phyloP scores from a whole-genome alignment of 257 asterid species.

The Gentiana macrophylla region DNA sequence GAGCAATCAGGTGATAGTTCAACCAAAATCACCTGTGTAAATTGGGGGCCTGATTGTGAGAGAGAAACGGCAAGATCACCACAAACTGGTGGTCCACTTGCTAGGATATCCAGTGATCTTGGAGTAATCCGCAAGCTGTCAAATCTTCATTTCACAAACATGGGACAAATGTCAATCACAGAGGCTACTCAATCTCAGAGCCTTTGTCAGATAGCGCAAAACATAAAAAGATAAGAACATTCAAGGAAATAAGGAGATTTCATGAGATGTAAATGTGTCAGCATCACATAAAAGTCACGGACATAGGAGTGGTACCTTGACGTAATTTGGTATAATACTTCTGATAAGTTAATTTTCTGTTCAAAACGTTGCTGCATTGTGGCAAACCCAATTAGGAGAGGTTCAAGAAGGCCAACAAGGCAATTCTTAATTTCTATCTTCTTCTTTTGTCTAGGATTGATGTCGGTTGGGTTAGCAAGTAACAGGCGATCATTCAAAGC shows the following conservation, averaged over 20 bases:
- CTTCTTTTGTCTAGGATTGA: slow-evolving; percentile 94
- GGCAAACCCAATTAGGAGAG: slow-evolving; percentile 94
- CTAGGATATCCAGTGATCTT: slow-evolving; percentile 94
- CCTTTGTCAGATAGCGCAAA: no score
- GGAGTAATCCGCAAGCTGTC: slow-evolving; percentile 98
- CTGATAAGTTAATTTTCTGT: slow-evolving; percentile 97
- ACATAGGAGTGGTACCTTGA: slow-evolving; percentile 52
- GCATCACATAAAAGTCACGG: slow-evolving; percentile 1
- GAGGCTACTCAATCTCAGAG: not conserved
- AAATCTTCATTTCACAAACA: slow-evolving; percentile 51
- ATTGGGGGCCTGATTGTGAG: slow-evolving; percentile 96
- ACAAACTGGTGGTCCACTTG: slow-evolving; percentile 94
- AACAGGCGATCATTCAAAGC: slow-evolving; percentile 91
- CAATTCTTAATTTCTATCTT: slow-evolving; percentile 80
- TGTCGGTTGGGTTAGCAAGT: slow-evolving; percentile 73
- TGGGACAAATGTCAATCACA: slow-evolving; percentile 20
- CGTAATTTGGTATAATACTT: slow-evolving; percentile 93
- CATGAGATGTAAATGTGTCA: slow-evolving; percentile 3
- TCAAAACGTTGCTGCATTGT: slow-evolving; percentile 97
- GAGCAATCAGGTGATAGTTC: not conserved
- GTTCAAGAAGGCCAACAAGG: slow-evolving; percentile 96
- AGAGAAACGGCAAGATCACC: slow-evolving; percentile 99
- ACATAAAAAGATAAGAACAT: no score
- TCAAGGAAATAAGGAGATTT: not conserved
- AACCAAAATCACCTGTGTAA: slow-evolving; percentile 60